Percentiles rank a stretch among this genome's conserved stretches.
phyloP scores from a whole-genome alignment of 2,329 filamentous ascomycete genomes.

The Bimuria novae-zelandiae region DNA sequence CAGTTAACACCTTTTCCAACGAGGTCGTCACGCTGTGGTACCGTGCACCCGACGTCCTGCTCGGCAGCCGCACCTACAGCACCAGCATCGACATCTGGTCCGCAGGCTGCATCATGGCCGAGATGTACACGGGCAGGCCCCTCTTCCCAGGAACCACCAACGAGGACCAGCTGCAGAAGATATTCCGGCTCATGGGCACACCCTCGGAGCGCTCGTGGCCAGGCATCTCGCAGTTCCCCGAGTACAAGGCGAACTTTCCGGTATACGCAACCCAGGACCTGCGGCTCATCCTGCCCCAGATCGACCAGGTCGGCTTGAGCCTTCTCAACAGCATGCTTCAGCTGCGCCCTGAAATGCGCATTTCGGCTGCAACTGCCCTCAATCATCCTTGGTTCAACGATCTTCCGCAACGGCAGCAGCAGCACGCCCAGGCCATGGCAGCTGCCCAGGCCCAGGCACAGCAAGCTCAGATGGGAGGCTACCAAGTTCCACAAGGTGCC shows the following conservation, averaged over 20 bases:
- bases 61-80: slow-evolving; percentile 95
- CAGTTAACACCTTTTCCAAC: slow-evolving; percentile 97
- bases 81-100: slow-evolving; percentile 99
- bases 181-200: slow-evolving; percentile 98
- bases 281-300: slow-evolving; percentile 82
- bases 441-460: slow-evolving; percentile 42
- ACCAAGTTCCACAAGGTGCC: slow-evolving; percentile 45
- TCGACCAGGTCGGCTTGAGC: slow-evolving; percentile 86
- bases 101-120: slow-evolving; percentile 98
- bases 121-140: slow-evolving; percentile 96
- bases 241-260: slow-evolving; percentile 95
- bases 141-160: slow-evolving; percentile 98
- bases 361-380: slow-evolving; percentile 84
- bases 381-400: slow-evolving; percentile 92
- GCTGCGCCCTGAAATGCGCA: slow-evolving; percentile 85
- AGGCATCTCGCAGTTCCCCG: slow-evolving; percentile 91
- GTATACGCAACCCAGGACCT: slow-evolving; percentile 94
- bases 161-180: slow-evolving; percentile 94
- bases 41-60: slow-evolving; percentile 89
- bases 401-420: slow-evolving; percentile 58
- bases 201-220: slow-evolving; percentile 96
- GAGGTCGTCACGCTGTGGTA: slow-evolving; percentile 99
- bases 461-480: slow-evolving; percentile 46
- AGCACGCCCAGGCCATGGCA: slow-evolving; percentile 39
- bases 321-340: slow-evolving; percentile 90